These are phyloP conservation scores for Tuber borchii DNA, from an alignment of 495 filamentous ascomycete genomes.

Conservation along the genomic window DNA sequence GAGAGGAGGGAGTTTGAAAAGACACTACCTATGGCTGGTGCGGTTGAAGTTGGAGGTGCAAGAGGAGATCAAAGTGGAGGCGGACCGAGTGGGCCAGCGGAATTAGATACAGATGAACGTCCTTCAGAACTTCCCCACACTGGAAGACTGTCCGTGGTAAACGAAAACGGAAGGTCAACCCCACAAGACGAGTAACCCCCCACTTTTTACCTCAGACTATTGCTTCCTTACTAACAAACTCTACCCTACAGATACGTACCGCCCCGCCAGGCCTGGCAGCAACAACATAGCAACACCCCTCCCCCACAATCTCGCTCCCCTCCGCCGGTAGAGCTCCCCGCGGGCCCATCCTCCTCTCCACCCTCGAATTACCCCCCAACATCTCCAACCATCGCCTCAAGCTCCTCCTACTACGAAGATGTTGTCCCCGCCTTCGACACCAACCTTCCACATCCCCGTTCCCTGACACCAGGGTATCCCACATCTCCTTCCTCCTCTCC, in stretches of 20 bases:
- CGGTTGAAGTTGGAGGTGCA: slow-evolving; percentile 24
- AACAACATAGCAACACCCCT: slow-evolving; percentile 43
- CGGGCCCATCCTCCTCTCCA: slow-evolving; percentile 40
- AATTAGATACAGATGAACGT: slow-evolving; percentile 13
- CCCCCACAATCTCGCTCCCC: slow-evolving; percentile 33
- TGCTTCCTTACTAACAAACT: slow-evolving; percentile 37
- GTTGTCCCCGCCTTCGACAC: slow-evolving; percentile 75
- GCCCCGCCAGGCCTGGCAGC: slow-evolving; percentile 48
- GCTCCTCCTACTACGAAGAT: slow-evolving; percentile 79
- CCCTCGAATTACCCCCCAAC: slow-evolving; percentile 29
- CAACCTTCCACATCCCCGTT: slow-evolving; percentile 44
- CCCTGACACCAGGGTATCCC: slow-evolving; percentile 3
- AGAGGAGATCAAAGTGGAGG: slow-evolving; percentile 15
- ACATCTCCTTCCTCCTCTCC: slow-evolving; percentile 14
- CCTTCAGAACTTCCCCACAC: slow-evolving; percentile 1
- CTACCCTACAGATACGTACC: slow-evolving; percentile 53
- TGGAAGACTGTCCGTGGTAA: slow-evolving; percentile 27
- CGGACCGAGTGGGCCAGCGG: slow-evolving; percentile 16
- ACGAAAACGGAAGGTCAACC: slow-evolving; percentile 13
- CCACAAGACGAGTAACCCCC: slow-evolving; percentile 12
- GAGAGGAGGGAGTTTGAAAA: slow-evolving; percentile 38
- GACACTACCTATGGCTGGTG: slow-evolving; percentile 25
- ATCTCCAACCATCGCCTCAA: slow-evolving; percentile 43
- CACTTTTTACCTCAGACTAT: not conserved
- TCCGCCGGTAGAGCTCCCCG: slow-evolving; percentile 47